Conservation (phyloP, 345 rosid genomes). For the Sapria himalayana region DNA sequence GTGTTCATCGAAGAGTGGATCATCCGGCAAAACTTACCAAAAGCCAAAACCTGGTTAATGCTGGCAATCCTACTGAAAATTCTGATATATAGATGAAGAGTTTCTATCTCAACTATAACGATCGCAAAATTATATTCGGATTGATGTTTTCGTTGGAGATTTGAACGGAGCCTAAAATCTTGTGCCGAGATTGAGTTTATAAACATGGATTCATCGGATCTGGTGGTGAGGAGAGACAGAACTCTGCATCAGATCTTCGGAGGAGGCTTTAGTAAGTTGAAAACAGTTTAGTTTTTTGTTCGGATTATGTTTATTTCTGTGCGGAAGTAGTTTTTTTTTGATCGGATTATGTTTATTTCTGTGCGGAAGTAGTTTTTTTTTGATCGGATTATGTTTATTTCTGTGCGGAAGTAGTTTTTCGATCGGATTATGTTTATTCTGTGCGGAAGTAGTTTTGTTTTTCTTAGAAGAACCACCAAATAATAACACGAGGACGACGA, state of each 20-base stretch:
- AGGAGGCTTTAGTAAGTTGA: constrained; percentile 46
- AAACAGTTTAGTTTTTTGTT: background rate
- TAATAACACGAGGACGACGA: no score
- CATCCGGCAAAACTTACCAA: no score
- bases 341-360: background rate
- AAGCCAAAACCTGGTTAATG: no score
- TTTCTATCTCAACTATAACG: no score
- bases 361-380: background rate
- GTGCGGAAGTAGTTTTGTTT: background rate
- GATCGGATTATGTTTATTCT: background rate
- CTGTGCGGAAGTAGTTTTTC: background rate
- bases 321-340: background rate
- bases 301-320: background rate
- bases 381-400: background rate
- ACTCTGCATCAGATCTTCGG: constrained; percentile 70
- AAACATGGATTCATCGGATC: constrained; percentile 46
- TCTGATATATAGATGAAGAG: no score
- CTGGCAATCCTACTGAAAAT: no score
- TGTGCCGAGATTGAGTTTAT: constrained; percentile 5
- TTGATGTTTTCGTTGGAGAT: no score
- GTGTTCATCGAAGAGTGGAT: no score
- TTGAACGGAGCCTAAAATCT: constrained; percentile 16
- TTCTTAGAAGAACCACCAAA: no score
- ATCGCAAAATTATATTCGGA: no score
- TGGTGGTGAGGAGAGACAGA: constrained; percentile 42